A percentile compares a stretch with the other conserved stretches of the same genome.
Evolutionary conservation across 345 rosid species (phyloP).

Genomic region (Raphanus raphanistrum): DNA sequence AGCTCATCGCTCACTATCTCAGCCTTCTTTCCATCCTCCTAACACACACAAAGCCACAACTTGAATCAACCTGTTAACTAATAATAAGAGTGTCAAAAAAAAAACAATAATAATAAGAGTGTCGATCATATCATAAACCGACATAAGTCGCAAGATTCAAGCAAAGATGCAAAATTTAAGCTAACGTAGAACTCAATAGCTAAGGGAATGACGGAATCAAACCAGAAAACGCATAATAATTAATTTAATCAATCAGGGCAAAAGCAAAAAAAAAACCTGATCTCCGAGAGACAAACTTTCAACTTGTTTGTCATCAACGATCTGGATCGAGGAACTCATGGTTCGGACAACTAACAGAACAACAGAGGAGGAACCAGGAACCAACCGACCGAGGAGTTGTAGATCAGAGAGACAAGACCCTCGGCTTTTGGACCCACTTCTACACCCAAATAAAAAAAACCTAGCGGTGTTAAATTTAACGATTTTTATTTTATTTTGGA

Average conservation of each 20-base stretch:
- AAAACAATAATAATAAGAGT: too few species aligned
- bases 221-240: not conserved
- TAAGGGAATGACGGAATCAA: not conserved
- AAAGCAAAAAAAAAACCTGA: not conserved
- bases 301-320: not conserved
- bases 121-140: too few species aligned
- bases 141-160: not conserved
- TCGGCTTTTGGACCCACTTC: not conserved
- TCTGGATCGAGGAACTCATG: not conserved
- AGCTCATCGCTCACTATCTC: slow-evolving; percentile 32
- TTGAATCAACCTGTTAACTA: not conserved
- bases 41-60: slow-evolving; percentile 12
- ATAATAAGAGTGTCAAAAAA: not conserved
- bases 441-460: not conserved
- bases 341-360: not conserved
- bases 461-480: not conserved
- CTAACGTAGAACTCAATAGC: not conserved
- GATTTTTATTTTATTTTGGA: not conserved
- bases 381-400: not conserved
- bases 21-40: slow-evolving; percentile 54
- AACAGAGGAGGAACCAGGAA: not conserved
- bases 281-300: not conserved
- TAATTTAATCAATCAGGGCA: not conserved
- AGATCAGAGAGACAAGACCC: not conserved
- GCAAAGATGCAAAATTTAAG: not conserved